Evolutionary conservation across 1,284 basidiomycete species (phyloP), one percentile per base, ranked within the genome.

Genomic region (Megacollybia platyphylla): DNA sequence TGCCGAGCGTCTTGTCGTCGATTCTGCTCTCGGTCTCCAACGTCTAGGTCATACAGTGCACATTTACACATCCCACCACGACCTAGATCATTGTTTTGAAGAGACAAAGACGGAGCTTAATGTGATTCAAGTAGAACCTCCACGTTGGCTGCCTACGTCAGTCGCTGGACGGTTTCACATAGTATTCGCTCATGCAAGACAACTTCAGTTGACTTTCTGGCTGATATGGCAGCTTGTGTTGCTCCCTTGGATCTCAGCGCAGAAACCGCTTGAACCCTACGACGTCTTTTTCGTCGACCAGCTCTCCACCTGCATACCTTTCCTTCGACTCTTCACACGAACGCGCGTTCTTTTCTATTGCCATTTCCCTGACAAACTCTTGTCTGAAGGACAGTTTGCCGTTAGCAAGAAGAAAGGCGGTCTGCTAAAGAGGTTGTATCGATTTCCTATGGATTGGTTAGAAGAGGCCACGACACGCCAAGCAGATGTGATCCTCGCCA

Each of bases 231-330:
- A 24, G 5, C 20, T 24, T 24, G 20, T 24, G 20, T 60, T 87
- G n/a, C 55, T 54, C 17, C 59, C 61, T 2, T 54, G 59, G 15
- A 58, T 67, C 3, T 62, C 68, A 1, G 54, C 59, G 26, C 20
- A 24, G 20, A 24, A 5, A 24, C 20, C 20, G 4, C 20, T 24
- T 2, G 20, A 24, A 24, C 20, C 20, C 20, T 82, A 83, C 56
- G 94, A 98, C 56, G 77, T 97, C 24, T 93, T 84, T 65, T 82
- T 98, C 47, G 84, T 97, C 11, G 96, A 98, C 62, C 94, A 97
- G 58, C 77, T 97, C 15, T 89, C 89, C 1, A 89, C 90, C 1
- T 90, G 86, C 47, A 71, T 97, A 13, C 94, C 94, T 0, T 66
- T 94, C 48, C 68, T 98, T 1, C 74, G 87, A 9, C 58, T 69